phyloP scores from a whole-genome alignment of 2,329 filamentous ascomycete genomes.

The Leptographium lundbergii region DNA sequence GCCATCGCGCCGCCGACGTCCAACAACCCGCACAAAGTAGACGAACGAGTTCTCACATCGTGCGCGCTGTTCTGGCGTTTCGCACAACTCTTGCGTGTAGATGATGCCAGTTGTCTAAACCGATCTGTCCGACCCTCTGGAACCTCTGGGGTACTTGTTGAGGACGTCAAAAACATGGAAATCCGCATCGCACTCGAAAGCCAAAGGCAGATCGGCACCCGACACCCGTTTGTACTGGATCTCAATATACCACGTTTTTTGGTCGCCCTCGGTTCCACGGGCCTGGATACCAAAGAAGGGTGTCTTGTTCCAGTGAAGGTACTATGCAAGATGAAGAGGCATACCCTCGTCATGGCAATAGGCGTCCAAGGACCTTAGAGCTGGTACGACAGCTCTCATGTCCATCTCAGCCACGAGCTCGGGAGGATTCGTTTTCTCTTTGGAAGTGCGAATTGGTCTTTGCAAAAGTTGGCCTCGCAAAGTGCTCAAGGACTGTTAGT shows the following conservation, averaged over 20 bases:
- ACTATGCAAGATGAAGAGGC: background rate
- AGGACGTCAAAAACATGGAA: slow-evolving; percentile 1
- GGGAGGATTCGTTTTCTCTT: no score
- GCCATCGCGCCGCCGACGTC: slow-evolving; percentile 3
- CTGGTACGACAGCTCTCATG: background rate
- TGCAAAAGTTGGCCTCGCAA: no score
- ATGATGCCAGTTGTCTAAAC: background rate
- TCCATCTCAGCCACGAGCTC: no score
- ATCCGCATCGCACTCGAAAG: slow-evolving; percentile 2
- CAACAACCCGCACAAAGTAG: slow-evolving; percentile 15
- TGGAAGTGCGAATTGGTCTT: background rate
- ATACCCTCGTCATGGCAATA: no score
- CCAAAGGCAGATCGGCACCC: slow-evolving; percentile 4
- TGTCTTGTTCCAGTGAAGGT: slow-evolving; percentile 2
- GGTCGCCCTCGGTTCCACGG: background rate
- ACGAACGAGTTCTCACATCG: slow-evolving; percentile 11
- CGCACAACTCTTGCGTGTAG: background rate
- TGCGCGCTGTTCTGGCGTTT: background rate
- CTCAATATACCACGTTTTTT: slow-evolving; percentile 1
- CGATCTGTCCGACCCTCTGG: no score
- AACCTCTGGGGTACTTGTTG: background rate
- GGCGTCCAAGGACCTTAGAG: background rate
- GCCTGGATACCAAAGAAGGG: background rate
- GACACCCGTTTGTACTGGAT: slow-evolving; percentile 9
- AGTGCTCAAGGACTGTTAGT: background rate